phyloP scores from a whole-genome alignment of 495 filamentous ascomycete species.

The Filosporella fistucella region DNA sequence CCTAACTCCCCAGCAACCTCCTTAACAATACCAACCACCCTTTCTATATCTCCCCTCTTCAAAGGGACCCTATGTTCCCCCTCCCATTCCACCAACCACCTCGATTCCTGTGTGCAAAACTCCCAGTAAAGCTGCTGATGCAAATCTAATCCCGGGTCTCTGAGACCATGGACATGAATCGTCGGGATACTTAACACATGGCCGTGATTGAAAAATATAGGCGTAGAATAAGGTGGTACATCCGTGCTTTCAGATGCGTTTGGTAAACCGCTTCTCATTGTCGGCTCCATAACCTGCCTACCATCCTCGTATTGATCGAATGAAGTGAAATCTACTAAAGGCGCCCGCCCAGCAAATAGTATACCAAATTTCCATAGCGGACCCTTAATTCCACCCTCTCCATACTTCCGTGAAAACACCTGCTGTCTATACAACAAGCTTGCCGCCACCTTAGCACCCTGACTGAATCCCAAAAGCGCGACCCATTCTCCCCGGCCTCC shows the following conservation, averaged over 20 bases:
- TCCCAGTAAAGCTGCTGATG: constrained; percentile 44
- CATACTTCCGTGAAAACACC: background rate
- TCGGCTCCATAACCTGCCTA: background rate
- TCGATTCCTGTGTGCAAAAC: constrained; percentile 41
- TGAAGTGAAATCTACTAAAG: constrained; percentile 31
- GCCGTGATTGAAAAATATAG: too few relatives aligned
- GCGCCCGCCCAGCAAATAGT: constrained; percentile 50
- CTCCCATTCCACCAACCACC: constrained; percentile 54
- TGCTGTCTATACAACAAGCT: constrained; percentile 32
- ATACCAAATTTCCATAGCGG: constrained; percentile 29
- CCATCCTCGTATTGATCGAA: background rate
- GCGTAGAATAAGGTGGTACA: too few relatives aligned
- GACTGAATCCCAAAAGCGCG: constrained; percentile 41
- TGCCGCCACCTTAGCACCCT: constrained; percentile 58
- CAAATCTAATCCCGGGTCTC: constrained; percentile 46
- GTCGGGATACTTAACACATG: constrained; percentile 42
- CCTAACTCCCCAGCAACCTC: constrained; percentile 33
- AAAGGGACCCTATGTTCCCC: constrained; percentile 56
- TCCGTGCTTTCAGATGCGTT: too few relatives aligned
- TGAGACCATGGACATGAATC: constrained; percentile 58
- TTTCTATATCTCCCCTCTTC: constrained; percentile 47
- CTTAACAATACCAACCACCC: constrained; percentile 39
- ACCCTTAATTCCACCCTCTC: background rate
- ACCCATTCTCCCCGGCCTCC: constrained; percentile 50
- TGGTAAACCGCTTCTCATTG: too few relatives aligned